A percentile compares a stretch with the other conserved stretches of the same genome.
phyloP scores from a whole-genome alignment of 2,329 filamentous ascomycete species.

The Neurospora sp. region DNA sequence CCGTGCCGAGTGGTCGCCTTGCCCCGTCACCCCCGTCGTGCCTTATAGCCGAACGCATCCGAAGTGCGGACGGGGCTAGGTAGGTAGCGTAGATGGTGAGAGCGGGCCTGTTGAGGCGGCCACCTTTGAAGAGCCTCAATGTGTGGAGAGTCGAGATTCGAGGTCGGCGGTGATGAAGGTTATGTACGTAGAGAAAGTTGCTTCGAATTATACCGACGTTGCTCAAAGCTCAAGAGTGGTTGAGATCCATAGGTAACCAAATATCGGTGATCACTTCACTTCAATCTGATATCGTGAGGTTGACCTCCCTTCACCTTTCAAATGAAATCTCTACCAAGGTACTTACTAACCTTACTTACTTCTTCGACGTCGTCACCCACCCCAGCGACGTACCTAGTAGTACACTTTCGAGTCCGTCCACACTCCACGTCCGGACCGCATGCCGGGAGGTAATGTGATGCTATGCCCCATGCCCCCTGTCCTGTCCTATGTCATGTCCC shows the following conservation, averaged over 20 bases:
- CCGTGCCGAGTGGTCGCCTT: not conserved
- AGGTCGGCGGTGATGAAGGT: not conserved
- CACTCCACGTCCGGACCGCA: not conserved
- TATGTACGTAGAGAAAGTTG: not conserved
- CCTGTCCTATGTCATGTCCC: not conserved
- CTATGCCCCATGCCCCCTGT: too few species aligned
- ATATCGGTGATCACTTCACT: not conserved
- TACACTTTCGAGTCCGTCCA: not conserved
- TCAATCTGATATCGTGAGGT: not conserved
- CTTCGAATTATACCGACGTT: not conserved
- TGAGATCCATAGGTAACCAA: not conserved
- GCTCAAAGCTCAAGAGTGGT: not conserved
- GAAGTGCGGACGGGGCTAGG: not conserved
- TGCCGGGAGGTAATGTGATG: not conserved
- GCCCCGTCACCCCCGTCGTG: not conserved
- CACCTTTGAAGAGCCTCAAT: not conserved
- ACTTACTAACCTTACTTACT: not conserved
- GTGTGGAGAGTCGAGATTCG: not conserved
- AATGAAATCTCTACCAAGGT: not conserved
- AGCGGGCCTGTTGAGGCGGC: not conserved
- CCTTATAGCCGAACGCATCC: not conserved
- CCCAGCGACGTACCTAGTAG: not conserved
- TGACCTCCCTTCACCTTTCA: not conserved
- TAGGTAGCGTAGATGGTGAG: not conserved
- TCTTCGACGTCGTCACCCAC: not conserved